Evolutionary conservation across 441 rosid genomes (phyloP).

Genomic region (Kokia cookei): DNA sequence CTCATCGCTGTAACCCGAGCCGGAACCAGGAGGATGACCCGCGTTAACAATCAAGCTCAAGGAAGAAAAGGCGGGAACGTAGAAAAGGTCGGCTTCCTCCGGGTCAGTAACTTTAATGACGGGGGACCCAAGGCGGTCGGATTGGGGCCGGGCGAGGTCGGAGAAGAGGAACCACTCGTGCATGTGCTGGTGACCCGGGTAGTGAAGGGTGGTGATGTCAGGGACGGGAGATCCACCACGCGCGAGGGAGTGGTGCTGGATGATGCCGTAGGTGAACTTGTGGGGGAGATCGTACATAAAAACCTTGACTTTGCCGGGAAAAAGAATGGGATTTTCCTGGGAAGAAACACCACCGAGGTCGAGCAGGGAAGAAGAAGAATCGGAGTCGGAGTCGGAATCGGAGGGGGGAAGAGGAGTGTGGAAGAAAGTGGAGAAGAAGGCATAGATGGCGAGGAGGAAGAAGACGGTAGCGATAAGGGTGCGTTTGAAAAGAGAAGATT

Average conservation of each 20-base stretch:
- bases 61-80: slow-evolving; percentile 83
- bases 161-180: slow-evolving; percentile 86
- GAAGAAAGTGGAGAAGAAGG: slow-evolving; percentile 52
- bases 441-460: slow-evolving; percentile 8
- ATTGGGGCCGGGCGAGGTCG: slow-evolving; percentile 50
- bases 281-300: slow-evolving; percentile 83
- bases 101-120: slow-evolving; percentile 56
- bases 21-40: slow-evolving; percentile 35
- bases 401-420: slow-evolving; percentile 28
- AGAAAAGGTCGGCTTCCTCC: slow-evolving; percentile 79
- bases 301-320: slow-evolving; percentile 25
- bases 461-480: slow-evolving; percentile 17
- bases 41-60: slow-evolving; percentile 70
- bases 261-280: slow-evolving; percentile 67
- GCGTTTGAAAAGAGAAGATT: slow-evolving; percentile 60
- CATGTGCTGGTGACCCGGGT: slow-evolving; percentile 98
- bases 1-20: slow-evolving; percentile 62
- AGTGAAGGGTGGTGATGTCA: slow-evolving; percentile 45
- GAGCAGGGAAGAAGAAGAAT: slow-evolving; percentile 3
- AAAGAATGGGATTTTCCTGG: background rate
- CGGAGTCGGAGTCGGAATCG: slow-evolving; percentile 5
- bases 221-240: slow-evolving; percentile 44
- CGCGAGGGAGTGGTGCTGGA: slow-evolving; percentile 66
- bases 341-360: slow-evolving; percentile 11
- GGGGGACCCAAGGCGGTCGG: slow-evolving; percentile 55